phyloP scores from a whole-genome alignment of 305 asterid genomes.

The Euphrasia arctica region DNA sequence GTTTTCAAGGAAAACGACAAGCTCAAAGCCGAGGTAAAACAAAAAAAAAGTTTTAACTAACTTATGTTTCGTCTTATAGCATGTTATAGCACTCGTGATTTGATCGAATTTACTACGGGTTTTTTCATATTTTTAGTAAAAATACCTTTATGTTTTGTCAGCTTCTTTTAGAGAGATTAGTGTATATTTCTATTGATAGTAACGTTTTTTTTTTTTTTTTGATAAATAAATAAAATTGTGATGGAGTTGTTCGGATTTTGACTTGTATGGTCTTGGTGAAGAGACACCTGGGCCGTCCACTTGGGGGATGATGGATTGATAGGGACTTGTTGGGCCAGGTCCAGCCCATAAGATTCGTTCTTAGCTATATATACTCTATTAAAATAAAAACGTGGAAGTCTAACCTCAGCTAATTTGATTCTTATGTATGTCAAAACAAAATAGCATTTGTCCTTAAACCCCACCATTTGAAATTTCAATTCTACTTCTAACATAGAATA shows the following conservation, averaged over 20 bases:
- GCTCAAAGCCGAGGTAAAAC: conserved; percentile 94
- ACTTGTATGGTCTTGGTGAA: conserved; percentile 19
- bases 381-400: conserved; percentile 23
- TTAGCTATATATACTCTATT: conserved; percentile 26
- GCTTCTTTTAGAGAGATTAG: no score
- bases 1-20: conserved; percentile 70
- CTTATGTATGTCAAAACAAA: conserved; percentile 31
- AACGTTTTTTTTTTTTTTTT: not conserved
- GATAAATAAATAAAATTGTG: not conserved
- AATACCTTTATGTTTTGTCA: not conserved
- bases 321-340: conserved; percentile 36
- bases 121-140: no score
- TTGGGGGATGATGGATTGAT: conserved; percentile 32
- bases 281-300: conserved; percentile 25
- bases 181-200: not conserved
- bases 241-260: conserved; percentile 9
- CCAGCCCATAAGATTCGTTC: conserved; percentile 48
- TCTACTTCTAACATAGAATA: conserved; percentile 26
- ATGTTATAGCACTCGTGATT: not conserved
- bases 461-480: conserved; percentile 34
- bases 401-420: conserved; percentile 26
- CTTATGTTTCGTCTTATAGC: not conserved
- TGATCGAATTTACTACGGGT: not conserved
- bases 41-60: not conserved
- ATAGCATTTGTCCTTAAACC: conserved; percentile 37